Evolutionary conservation across 768 basidiomycete genomes (phyloP).

Genomic region (Leucocoprinus leucothites): DNA sequence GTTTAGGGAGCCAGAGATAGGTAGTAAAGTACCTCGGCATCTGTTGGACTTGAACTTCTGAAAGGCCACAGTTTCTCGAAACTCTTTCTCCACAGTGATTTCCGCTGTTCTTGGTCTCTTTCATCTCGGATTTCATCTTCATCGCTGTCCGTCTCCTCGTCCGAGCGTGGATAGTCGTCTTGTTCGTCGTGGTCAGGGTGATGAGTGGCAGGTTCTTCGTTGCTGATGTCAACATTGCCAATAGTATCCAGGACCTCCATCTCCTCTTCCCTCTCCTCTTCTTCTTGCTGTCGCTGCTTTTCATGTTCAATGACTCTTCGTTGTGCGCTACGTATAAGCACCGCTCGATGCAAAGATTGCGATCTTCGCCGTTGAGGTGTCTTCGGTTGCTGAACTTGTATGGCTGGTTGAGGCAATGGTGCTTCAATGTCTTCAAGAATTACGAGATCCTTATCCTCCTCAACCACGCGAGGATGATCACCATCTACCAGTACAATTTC

Average conservation of each 20-base stretch:
- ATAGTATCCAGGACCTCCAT: slow-evolving; percentile 44
- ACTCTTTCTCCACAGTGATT: slow-evolving; percentile 41
- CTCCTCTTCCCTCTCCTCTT: slow-evolving; percentile 47
- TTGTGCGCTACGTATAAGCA: slow-evolving; percentile 69
- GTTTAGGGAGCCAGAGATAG: neutral
- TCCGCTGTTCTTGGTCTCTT: slow-evolving; percentile 23
- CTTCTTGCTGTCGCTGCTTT: slow-evolving; percentile 47
- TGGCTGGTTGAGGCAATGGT: slow-evolving; percentile 16
- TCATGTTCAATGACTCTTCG: slow-evolving; percentile 51
- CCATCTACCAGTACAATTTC: slow-evolving; percentile 63
- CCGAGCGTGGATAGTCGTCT: slow-evolving; percentile 13
- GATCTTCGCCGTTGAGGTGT: slow-evolving; percentile 35
- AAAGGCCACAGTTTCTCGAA: slow-evolving; percentile 43
- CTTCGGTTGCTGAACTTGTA: slow-evolving; percentile 23
- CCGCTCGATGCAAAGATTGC: slow-evolving; percentile 58
- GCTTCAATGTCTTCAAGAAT: slow-evolving; percentile 66
- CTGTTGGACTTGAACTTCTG: slow-evolving; percentile 17
- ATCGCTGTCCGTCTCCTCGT: slow-evolving; percentile 17
- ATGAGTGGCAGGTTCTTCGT: slow-evolving; percentile 17
- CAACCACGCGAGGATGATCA: slow-evolving; percentile 61
- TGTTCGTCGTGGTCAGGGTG: slow-evolving; percentile 21
- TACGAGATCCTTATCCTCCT: slow-evolving; percentile 68
- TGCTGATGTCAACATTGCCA: slow-evolving; percentile 30
- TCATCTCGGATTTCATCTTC: slow-evolving; percentile 24
- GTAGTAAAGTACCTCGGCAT: slow-evolving; percentile 20